Percentiles rank a stretch among this genome's conserved stretches.
Conservation (phyloP, 495 filamentous ascomycete genomes). For the Trichoderma orchidacearum region DNA sequence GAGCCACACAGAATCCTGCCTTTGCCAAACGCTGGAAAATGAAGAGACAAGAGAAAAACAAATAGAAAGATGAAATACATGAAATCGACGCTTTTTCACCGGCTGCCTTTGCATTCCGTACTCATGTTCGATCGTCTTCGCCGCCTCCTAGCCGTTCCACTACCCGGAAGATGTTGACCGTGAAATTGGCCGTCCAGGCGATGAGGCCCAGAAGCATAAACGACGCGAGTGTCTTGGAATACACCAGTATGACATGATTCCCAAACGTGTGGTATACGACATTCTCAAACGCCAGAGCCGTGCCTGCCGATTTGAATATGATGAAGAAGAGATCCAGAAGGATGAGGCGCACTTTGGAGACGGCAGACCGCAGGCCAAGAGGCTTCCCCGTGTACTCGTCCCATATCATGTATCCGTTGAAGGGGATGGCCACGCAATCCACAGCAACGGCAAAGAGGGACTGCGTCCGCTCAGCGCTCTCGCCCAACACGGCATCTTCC, state of each 20-base stretch:
- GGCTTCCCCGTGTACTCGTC: constrained; percentile 95
- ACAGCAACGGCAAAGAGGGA: constrained; percentile 84
- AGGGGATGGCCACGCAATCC: constrained; percentile 77
- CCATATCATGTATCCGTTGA: constrained; percentile 84
- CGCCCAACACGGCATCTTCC: constrained; percentile 22
- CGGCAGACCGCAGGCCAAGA: constrained; percentile 67
- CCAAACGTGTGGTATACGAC: constrained; percentile 49
- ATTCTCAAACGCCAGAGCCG: constrained; percentile 77
- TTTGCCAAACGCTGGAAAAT: neutral
- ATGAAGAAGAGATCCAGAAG: constrained; percentile 92
- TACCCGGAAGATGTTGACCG: constrained; percentile 75
- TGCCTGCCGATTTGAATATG: constrained; percentile 85
- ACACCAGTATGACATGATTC: constrained; percentile 40
- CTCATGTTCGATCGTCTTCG: constrained; percentile 18
- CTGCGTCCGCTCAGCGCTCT: constrained; percentile 49
- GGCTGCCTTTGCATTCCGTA: too few relatives aligned
- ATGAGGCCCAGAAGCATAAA: constrained; percentile 74
- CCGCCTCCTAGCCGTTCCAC: constrained; percentile 55
- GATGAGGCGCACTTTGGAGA: constrained; percentile 73
- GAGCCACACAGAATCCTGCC: neutral
- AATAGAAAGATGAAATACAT: too few relatives aligned
- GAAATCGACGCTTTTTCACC: too few relatives aligned
- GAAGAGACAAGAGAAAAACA: neutral
- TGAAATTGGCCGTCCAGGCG: constrained; percentile 83
- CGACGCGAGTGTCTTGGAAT: constrained; percentile 65